Evolutionary conservation across 305 asterid genomes (phyloP), one percentile per base, ranked within the genome.

Genomic region (Coffea humblotiana): DNA sequence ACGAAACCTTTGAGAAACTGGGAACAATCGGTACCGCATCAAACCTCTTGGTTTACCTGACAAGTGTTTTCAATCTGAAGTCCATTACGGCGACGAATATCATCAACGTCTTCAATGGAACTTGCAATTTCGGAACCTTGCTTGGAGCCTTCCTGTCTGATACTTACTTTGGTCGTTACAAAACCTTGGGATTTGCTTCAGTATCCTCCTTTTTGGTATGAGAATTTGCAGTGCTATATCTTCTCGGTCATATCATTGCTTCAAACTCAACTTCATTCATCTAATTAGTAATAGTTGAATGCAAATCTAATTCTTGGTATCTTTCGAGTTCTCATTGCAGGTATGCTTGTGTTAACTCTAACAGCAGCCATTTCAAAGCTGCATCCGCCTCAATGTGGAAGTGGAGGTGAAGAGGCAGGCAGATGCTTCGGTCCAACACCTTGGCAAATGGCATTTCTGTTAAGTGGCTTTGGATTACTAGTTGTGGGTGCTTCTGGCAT

Each of bases 401-500:
- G 18, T 1, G 67, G 52, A 47, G 73, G 13, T 2, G 13, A 48
- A 48, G 52, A 48, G 8, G 8, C 52, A 48, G 52, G 81, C 80
- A 35, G 19, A 52, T 52, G 58, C 15, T 12, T 12, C 37, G 72
- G 78, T 1, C 84, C 81, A 61, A 81, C 78, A 23, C 21, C 69
- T 3, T 71, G 75, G 78, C 84, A 81, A 60, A 23, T 71, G 71
- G 29, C 81, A 4, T 81, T 81, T 73, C 10, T 81, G 4, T 11
- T 81, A 18, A 51, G 25, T 9, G 73, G 81, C 16, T 81, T 81
- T 27, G 84, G 45, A 25, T 54, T 81, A 2, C 35, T 81, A 56
- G 65, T 81, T 2, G 64, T 77, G 0, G 84, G 84, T 23, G 77
- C 84, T 8, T 48, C 78, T 25, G 84, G 84, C 11, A 82, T 82